Percentiles rank a stretch among this genome's conserved stretches.
Evolutionary conservation across 2,329 filamentous ascomycete genomes (phyloP).

Genomic region (Monilinia vaccinii-corymbosi): DNA sequence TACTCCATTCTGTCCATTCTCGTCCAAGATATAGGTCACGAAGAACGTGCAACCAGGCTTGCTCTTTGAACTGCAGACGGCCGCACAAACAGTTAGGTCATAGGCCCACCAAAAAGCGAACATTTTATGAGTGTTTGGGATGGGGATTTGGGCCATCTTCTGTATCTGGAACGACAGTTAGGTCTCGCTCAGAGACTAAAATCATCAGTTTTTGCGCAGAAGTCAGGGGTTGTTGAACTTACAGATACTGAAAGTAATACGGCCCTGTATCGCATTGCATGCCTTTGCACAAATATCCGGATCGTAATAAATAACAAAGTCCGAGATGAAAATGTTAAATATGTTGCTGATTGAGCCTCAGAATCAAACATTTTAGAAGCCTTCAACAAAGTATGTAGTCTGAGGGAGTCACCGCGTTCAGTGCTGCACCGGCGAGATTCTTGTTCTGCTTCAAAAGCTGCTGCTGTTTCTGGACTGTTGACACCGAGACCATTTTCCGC

Average conservation of each 20-base stretch:
- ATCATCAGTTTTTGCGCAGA: not conserved
- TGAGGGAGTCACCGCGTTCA: not conserved
- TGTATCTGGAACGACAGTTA: conserved; percentile 1
- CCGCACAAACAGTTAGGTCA: conserved; percentile 28
- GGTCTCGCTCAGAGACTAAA: conserved; percentile 7
- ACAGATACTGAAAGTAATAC: conserved; percentile 8
- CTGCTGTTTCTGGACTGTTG: not conserved
- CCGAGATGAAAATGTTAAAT: conserved; percentile 8
- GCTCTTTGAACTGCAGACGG: conserved; percentile 20
- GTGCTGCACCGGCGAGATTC: not conserved
- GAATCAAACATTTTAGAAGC: conserved; percentile 1
- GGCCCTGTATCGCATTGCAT: conserved; percentile 9
- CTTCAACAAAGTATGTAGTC: not conserved
- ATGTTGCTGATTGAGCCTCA: conserved; percentile 2
- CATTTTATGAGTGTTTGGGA: conserved; percentile 10
- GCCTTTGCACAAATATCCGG: conserved; percentile 5
- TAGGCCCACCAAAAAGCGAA: conserved; percentile 20
- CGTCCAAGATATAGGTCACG: conserved; percentile 32
- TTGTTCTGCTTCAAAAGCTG: not conserved
- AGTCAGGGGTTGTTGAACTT: not conserved
- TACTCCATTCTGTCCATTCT: conserved; percentile 31
- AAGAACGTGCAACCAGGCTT: conserved; percentile 28
- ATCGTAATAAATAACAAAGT: conserved; percentile 7
- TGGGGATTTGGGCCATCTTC: conserved; percentile 2
- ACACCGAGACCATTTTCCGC: conserved; percentile 2